Conservation (phyloP, 176 grass and related monocot species). For the Ensete ventricosum region DNA sequence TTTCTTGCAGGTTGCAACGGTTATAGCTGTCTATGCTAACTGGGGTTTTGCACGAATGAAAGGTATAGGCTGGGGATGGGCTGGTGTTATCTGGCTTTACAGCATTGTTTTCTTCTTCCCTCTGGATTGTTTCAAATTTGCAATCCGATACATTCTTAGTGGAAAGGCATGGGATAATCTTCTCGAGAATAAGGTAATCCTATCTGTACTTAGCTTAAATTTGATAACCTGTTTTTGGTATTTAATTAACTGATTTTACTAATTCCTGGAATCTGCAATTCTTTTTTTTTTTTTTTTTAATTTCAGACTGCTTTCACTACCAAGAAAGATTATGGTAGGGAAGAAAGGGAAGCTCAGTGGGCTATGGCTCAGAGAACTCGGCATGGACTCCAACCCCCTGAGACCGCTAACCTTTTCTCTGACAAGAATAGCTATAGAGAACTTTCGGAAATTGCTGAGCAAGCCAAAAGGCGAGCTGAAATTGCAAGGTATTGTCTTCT, state of each 20-base stretch:
- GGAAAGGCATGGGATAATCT: constrained; percentile 85
- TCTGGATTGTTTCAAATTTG: constrained; percentile 76
- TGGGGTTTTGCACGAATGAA: constrained; percentile 49
- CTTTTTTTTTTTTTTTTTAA: neutral
- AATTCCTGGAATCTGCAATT: neutral
- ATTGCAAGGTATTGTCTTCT: constrained; percentile 40
- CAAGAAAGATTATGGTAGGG: constrained; percentile 88
- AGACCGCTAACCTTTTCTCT: constrained; percentile 20
- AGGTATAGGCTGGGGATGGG: constrained; percentile 85
- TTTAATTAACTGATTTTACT: neutral
- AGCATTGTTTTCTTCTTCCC: constrained; percentile 62
- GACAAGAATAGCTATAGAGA: constrained; percentile 62
- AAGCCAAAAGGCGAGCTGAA: constrained; percentile 86
- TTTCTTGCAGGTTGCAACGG: constrained; percentile 47
- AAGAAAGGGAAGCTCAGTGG: constrained; percentile 88
- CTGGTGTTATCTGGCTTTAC: constrained; percentile 89
- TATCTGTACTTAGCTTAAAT: neutral
- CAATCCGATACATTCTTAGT: constrained; percentile 67
- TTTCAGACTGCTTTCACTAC: constrained; percentile 62
- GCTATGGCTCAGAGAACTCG: constrained; percentile 81
- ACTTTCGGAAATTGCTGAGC: constrained; percentile 85
- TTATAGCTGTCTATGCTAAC: constrained; percentile 49
- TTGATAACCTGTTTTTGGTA: neutral
- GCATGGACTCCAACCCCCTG: constrained; percentile 61
- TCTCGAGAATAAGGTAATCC: constrained; percentile 60